Base-by-base conservation (phyloP, 177 flowering plant species). In the Vitis hybrid region DNA sequence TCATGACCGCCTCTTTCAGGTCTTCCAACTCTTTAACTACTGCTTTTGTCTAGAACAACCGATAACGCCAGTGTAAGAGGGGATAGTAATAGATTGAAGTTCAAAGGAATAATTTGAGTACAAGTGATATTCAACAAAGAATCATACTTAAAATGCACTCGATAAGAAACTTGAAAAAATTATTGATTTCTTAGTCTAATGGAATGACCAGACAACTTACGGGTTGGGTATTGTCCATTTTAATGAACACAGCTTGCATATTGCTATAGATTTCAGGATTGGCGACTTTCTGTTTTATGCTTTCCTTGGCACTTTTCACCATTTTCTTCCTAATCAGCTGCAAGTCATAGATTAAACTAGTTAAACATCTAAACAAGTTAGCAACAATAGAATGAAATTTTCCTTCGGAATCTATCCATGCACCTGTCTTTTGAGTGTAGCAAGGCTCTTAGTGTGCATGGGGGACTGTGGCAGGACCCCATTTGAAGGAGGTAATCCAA, bases 391-490 rank as follows among this genome's bases (percentile, higher is more conserved):
- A 51, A 0, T 2, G 3, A 12, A 16, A 29, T 14, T 2, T 64
- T 50, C 5, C 52, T 45, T 65, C 14, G 0, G 12, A 50, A 49
- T 59, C 14, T 15, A 0, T 5, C 19, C 21, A 11, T 71, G 21
- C 11, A 83, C 88, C 88, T 85, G 89, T 66, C 61, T 81, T 72
- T 77, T 82, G n/a, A 87, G 91, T 65, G 79, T 80, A n/a, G 89
- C 85, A 67, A 87, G 86, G 68, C 90, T 87, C 75, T 83, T 84
- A 2, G 90, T 84, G 75, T 87, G 90, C 90, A 87, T 87, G 13
- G 90, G 91, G 48, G 91, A 83, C 39, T 87, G 91, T 65, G 91
- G 91, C 26, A 87, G 83, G 29, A 87, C 91, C 9, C 91, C 89
- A 66, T 87, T 87, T 21, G 85, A 72, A 56, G 89, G 91, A 77